Evolutionary conservation across 2,329 filamentous ascomycete genomes (phyloP).

Genomic region (Sphaerulina populicola): DNA sequence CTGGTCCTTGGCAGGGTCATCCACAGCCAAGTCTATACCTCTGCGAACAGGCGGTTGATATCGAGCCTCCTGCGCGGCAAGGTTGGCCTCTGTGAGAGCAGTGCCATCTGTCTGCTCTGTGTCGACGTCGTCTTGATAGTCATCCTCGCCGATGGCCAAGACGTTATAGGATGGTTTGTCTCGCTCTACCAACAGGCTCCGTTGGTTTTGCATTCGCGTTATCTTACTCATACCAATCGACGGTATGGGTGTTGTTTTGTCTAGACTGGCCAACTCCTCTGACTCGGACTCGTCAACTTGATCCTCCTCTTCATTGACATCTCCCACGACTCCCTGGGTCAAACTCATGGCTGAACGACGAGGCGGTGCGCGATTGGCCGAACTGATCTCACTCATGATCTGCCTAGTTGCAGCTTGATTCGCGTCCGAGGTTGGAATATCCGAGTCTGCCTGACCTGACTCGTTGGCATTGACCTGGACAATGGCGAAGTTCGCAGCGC

Average conservation of each 20-base stretch:
- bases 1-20: constrained; percentile 29
- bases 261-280: too few species aligned
- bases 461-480: not conserved
- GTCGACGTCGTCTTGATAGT: not conserved
- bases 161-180: not conserved
- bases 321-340: not conserved
- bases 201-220: not conserved
- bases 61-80: constrained; percentile 29
- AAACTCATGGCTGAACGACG: not conserved
- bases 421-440: constrained; percentile 20
- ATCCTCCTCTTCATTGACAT: not conserved
- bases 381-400: constrained; percentile 10
- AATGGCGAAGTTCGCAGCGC: not conserved
- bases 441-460: not conserved
- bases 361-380: not conserved
- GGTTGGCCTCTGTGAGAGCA: constrained; percentile 30
- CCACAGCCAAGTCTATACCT: constrained; percentile 26
- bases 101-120: constrained; percentile 1
- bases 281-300: not conserved
- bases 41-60: constrained; percentile 18
- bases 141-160: not conserved
- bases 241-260: not conserved
- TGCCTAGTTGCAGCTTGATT: constrained; percentile 23
- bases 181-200: not conserved
- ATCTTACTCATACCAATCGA: not conserved